Conservation (phyloP, 441 rosid genomes). For the Rhodomyrtus psidioides region DNA sequence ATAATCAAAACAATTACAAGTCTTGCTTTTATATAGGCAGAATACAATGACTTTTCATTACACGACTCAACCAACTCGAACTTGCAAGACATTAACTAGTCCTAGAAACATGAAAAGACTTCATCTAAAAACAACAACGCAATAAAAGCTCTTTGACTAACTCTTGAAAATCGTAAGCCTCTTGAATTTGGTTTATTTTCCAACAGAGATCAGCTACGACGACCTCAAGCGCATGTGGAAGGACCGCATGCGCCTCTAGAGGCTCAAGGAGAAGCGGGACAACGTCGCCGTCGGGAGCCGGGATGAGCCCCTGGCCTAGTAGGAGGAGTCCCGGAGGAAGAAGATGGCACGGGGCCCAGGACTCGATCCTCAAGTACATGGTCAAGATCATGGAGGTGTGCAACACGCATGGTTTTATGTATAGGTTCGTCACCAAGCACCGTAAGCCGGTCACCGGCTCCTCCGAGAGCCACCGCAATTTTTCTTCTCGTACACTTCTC, state of each 20-base stretch:
- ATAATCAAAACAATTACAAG: too few species aligned
- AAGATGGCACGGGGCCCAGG: conserved; percentile 62
- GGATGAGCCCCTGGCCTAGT: conserved; percentile 4
- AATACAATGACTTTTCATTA: too few species aligned
- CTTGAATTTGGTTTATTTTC: too few species aligned
- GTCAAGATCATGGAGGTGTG: conserved; percentile 65
- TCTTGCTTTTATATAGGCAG: too few species aligned
- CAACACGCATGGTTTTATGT: conserved; percentile 47
- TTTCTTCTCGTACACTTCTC: too few species aligned
- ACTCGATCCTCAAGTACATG: conserved; percentile 56
- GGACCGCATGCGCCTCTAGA: conserved; percentile 40
- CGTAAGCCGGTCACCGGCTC: conserved; percentile 63
- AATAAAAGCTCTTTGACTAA: too few species aligned
- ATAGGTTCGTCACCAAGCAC: conserved; percentile 51
- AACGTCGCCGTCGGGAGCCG: background rate
- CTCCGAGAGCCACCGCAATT: conserved; percentile 37
- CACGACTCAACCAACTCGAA: too few species aligned
- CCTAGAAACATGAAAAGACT: too few species aligned
- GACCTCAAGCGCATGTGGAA: conserved; percentile 67
- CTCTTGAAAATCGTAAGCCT: too few species aligned
- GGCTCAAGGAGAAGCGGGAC: conserved; percentile 21
- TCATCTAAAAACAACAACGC: too few species aligned
- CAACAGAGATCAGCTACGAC: conserved; percentile 34
- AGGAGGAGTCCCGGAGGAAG: conserved; percentile 48
- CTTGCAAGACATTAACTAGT: too few species aligned